phyloP scores from a whole-genome alignment of 2,329 filamentous ascomycete genomes.

The Phyllosticta capitalensis region DNA sequence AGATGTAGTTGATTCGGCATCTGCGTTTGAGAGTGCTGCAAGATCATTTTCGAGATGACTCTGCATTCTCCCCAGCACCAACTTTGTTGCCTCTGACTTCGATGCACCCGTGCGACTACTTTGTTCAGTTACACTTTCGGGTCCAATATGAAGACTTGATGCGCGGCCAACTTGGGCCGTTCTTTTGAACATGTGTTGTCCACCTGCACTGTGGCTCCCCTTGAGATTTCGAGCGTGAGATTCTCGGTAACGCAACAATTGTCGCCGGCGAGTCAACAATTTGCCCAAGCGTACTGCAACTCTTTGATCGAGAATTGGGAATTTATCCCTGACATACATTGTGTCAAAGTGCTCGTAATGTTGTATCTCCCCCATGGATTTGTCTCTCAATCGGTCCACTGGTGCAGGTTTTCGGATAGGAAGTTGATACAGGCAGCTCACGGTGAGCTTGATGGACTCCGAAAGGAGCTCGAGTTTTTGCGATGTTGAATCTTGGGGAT shows the following conservation, averaged over 20 bases:
- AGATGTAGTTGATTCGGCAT: background rate
- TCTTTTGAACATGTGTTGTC: background rate
- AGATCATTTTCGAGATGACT: background rate
- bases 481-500: too few relatives aligned
- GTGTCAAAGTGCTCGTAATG: slow-evolving; percentile 12
- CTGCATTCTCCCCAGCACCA: background rate
- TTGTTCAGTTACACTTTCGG: background rate
- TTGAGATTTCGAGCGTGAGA: too few relatives aligned
- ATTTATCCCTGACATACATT: slow-evolving; percentile 12
- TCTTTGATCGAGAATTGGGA: background rate
- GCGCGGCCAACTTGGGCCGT: too few relatives aligned
- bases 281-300: slow-evolving; percentile 8
- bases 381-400: slow-evolving; percentile 7
- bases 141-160: background rate
- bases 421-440: background rate
- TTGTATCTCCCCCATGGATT: background rate
- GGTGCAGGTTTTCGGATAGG: background rate
- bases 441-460: background rate
- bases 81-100: background rate
- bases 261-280: slow-evolving; percentile 12
- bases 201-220: slow-evolving; percentile 3
- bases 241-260: slow-evolving; percentile 12
- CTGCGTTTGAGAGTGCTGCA: background rate
- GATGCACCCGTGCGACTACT: too few relatives aligned
- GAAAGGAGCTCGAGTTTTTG: background rate